Evolutionary conservation across 441 rosid genomes (phyloP).

Genomic region (Viola pubescens): DNA sequence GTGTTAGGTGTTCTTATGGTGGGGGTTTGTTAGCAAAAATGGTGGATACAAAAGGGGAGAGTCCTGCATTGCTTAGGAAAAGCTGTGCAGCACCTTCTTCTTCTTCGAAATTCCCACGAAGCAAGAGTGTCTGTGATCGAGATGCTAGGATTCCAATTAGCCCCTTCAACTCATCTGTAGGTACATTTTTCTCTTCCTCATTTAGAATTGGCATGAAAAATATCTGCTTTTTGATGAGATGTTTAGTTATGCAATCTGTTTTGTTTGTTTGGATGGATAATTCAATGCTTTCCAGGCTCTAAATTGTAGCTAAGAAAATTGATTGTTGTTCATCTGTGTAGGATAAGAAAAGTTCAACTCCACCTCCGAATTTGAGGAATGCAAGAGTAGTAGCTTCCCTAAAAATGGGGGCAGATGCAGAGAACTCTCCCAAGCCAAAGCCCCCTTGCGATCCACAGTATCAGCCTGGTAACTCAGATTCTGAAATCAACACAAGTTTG

Average conservation of each 20-base stretch:
- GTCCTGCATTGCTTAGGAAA: constrained; percentile 59
- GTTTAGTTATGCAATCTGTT: neutral
- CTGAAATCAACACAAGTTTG: constrained; percentile 21
- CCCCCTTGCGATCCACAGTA: constrained; percentile 21
- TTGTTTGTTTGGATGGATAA: neutral
- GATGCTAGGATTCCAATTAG: constrained; percentile 43
- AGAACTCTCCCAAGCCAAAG: constrained; percentile 16
- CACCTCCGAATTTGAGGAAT: constrained; percentile 36
- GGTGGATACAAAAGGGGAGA: constrained; percentile 50
- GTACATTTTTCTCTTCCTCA: constrained; percentile 46
- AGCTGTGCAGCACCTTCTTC: constrained; percentile 56
- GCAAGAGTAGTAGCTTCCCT: constrained; percentile 28
- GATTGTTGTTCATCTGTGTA: constrained; percentile 11
- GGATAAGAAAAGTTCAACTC: constrained; percentile 53
- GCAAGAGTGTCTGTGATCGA: constrained; percentile 62
- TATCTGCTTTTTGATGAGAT: neutral
- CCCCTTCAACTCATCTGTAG: constrained; percentile 83
- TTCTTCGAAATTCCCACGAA: constrained; percentile 54
- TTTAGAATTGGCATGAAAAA: neutral
- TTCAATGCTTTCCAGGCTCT: too few relatives aligned
- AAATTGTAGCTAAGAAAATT: neutral
- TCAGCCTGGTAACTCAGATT: constrained; percentile 20
- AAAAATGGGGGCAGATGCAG: constrained; percentile 27
- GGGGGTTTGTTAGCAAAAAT: constrained; percentile 60
- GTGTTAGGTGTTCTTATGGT: constrained; percentile 61